These are phyloP conservation scores for Termitomyces sp. DNA, from an alignment of 768 basidiomycete genomes.

Conservation along the genomic window DNA sequence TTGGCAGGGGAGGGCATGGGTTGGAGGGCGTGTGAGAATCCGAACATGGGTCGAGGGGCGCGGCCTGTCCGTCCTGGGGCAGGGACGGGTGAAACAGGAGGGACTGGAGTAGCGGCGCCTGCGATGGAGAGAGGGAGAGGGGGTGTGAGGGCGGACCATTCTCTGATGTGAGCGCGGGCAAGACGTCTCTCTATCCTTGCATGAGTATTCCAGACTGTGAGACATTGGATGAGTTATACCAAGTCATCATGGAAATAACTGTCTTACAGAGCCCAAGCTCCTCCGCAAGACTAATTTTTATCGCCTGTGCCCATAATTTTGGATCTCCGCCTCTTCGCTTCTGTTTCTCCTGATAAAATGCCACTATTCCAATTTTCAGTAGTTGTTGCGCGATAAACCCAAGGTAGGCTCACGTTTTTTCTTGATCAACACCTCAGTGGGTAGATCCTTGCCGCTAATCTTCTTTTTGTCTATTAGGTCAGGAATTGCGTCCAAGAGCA, in stretches of 20 bases:
- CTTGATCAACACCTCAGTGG: slow-evolving; percentile 73
- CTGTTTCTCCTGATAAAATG: slow-evolving; percentile 72
- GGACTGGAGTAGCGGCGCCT: slow-evolving; percentile 4
- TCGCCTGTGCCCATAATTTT: slow-evolving; percentile 42
- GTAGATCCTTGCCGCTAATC: slow-evolving; percentile 61
- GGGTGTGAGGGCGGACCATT: slow-evolving; percentile 47
- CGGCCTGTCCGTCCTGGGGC: background rate
- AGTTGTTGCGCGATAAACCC: background rate
- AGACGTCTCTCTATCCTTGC: slow-evolving; percentile 48
- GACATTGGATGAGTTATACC: background rate
- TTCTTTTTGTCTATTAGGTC: slow-evolving; percentile 53
- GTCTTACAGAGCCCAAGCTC: slow-evolving; percentile 68
- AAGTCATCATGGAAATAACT: background rate
- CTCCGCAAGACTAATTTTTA: slow-evolving; percentile 67
- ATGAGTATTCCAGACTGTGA: slow-evolving; percentile 75
- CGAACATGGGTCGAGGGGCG: slow-evolving; percentile 3
- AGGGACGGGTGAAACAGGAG: slow-evolving; percentile 1
- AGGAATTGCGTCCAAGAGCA: slow-evolving; percentile 58
- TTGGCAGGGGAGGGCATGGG: slow-evolving; percentile 6
- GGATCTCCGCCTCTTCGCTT: slow-evolving; percentile 46
- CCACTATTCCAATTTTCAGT: slow-evolving; percentile 36
- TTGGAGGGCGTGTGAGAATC: slow-evolving; percentile 12
- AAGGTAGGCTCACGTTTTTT: slow-evolving; percentile 53
- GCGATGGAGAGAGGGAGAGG: slow-evolving; percentile 5
- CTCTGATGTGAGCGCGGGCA: slow-evolving; percentile 56